Conservation (phyloP, 2,329 filamentous ascomycete genomes). For the Daldinia eschscholtzii region DNA sequence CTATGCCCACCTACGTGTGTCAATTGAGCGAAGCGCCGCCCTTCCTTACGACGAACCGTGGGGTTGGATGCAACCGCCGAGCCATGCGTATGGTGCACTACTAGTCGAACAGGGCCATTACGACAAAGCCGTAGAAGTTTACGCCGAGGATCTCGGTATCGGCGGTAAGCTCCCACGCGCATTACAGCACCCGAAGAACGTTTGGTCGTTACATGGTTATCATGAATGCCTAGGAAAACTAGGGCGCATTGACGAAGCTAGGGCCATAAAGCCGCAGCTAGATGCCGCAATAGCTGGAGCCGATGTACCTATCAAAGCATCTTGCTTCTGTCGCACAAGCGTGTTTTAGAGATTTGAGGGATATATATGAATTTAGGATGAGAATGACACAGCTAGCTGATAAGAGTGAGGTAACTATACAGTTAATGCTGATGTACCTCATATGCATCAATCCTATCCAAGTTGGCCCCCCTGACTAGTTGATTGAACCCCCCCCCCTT, state of each 20-base stretch:
- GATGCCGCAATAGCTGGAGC: slow-evolving; percentile 45
- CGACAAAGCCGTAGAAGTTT: slow-evolving; percentile 68
- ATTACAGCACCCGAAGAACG: slow-evolving; percentile 76
- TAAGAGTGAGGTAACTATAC: not conserved
- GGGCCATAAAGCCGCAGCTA: slow-evolving; percentile 45
- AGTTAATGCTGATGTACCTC: not conserved
- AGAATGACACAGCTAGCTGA: not conserved
- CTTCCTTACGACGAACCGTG: slow-evolving; percentile 81
- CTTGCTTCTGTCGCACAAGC: slow-evolving; percentile 54
- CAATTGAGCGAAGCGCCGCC: slow-evolving; percentile 71
- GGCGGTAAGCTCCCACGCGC: slow-evolving; percentile 72
- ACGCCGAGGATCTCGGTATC: slow-evolving; percentile 72
- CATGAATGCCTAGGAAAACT: slow-evolving; percentile 75
- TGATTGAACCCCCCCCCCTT: not conserved
- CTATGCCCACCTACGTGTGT: slow-evolving; percentile 68
- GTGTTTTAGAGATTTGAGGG: slow-evolving; percentile 16
- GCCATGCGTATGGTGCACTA: slow-evolving; percentile 78
- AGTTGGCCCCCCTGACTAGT: not conserved
- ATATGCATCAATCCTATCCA: not conserved
- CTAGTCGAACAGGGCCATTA: slow-evolving; percentile 74
- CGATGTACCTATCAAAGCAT: slow-evolving; percentile 53
- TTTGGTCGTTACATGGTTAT: slow-evolving; percentile 81
- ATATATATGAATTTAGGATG: not conserved
- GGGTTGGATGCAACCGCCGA: slow-evolving; percentile 82
- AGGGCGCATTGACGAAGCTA: slow-evolving; percentile 59